Base-by-base conservation (phyloP, 495 filamentous ascomycete species). In the Aspergillus mulundensis region DNA sequence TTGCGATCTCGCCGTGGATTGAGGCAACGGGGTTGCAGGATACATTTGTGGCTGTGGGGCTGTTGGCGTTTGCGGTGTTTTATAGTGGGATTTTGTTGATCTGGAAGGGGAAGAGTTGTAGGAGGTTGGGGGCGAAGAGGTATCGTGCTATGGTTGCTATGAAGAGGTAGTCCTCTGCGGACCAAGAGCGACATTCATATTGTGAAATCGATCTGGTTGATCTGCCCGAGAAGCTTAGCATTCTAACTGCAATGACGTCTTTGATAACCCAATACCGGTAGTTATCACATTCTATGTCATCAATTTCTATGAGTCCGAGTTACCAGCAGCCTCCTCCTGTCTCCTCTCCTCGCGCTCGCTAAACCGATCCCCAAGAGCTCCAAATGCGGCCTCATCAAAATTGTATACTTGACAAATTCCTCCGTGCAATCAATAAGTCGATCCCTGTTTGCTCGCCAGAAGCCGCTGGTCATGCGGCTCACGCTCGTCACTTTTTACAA, bases 391-490 rank as follows among this genome's bases (percentile, higher is more conserved):
- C 84, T 69, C 80, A 89, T 85, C 10, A 88, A 57, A 30, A 87
- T 77, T 0, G 84, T 87, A 64, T 86, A 88, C 63, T 88, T 88
- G 4, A 89, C 85, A 72, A 90, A 80, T 67, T 89, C 87, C 74
- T 89, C 87, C 82, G 87, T 87, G 56, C 85, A 88, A 73, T 90
- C 87, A 16, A 89, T 86, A 51, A 89, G 61, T 4, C 86, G 68
- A 60, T 88, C 82, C 30, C 87, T 66, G 61, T 87, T 88, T 0
- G 77, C n/a, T n/a, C n/a, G n/a, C n/a, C n/a, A n/a, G n/a, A n/a
- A n/a, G n/a, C n/a, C n/a, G n/a, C n/a, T n/a, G n/a, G n/a, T n/a
- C n/a, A n/a, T n/a, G n/a, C n/a, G n/a, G n/a, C n/a, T n/a, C n/a
- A n/a, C n/a, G n/a, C n/a, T n/a, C n/a, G n/a, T n/a, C n/a, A n/a